These are phyloP conservation scores for Fusarium nelsonii DNA, from an alignment of 2,329 filamentous ascomycete species.

Conservation along the genomic window DNA sequence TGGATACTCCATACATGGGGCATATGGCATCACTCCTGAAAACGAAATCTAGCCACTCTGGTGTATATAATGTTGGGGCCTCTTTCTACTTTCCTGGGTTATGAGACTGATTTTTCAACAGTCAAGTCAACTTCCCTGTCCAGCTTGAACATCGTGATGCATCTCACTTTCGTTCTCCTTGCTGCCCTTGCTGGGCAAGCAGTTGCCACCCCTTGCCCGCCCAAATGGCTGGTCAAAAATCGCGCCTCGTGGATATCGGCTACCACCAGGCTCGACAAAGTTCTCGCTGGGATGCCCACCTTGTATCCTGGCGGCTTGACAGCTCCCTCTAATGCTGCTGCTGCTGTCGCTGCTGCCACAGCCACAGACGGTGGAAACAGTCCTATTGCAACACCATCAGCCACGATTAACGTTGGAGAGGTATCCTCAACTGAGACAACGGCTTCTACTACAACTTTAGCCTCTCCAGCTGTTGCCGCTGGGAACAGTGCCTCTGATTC, in stretches of 20 bases:
- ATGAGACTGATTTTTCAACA: background rate
- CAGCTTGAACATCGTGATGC: constrained; percentile 7
- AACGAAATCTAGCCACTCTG: background rate
- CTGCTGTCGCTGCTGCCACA: background rate
- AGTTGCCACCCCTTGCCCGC: constrained; percentile 7
- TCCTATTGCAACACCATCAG: background rate
- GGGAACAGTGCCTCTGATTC: background rate
- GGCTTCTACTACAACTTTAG: background rate
- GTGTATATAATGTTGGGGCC: constrained; percentile 9
- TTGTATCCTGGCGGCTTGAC: constrained; percentile 9
- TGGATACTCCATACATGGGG: background rate
- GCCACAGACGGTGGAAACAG: background rate
- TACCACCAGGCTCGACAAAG: constrained; percentile 15
- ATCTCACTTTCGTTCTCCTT: constrained; percentile 15
- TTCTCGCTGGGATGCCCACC: constrained; percentile 8
- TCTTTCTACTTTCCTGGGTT: background rate
- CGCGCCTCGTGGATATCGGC: constrained; percentile 6
- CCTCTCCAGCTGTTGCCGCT: background rate
- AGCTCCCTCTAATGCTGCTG: background rate
- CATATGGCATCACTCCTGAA: background rate
- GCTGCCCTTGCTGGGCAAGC: constrained; percentile 17
- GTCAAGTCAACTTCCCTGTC: background rate
- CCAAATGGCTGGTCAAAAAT: background rate
- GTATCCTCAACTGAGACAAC: background rate
- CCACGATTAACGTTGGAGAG: background rate